Evolutionary conservation across 176 grass and related monocot species (phyloP).

Genomic region (Carex cristatella): DNA sequence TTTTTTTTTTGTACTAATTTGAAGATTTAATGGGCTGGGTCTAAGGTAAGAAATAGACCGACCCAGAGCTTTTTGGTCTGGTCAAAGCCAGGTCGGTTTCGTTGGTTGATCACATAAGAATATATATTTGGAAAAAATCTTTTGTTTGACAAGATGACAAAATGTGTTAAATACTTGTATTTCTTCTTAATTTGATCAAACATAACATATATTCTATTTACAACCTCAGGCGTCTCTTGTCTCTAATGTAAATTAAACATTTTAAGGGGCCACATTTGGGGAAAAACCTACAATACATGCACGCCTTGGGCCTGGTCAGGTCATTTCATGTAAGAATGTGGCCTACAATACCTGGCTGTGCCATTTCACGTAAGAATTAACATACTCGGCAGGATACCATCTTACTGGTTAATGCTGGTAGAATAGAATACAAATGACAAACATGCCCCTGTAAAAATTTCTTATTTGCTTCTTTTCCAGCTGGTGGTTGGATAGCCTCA

Average conservation of each 20-base stretch:
- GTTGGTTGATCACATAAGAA: background rate
- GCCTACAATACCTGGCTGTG: background rate
- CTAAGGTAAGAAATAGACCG: background rate
- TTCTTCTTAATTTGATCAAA: background rate
- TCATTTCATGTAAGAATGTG: too few relatives aligned
- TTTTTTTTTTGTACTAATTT: background rate
- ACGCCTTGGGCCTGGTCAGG: background rate
- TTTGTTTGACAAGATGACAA: background rate
- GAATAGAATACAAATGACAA: background rate
- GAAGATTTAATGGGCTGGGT: background rate
- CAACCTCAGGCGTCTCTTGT: background rate
- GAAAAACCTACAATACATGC: background rate
- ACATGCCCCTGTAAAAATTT: background rate
- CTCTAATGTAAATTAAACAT: background rate
- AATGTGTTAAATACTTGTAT: background rate
- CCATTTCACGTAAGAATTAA: background rate
- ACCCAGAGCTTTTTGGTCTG: background rate
- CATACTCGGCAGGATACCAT: background rate
- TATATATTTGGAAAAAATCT: too few relatives aligned
- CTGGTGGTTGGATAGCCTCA: slow-evolving; percentile 74
- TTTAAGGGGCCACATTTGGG: background rate
- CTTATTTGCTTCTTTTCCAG: slow-evolving; percentile 22
- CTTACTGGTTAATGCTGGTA: background rate
- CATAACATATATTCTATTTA: background rate
- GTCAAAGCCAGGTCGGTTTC: background rate